Percentiles rank a stretch among this genome's conserved stretches.
These are phyloP conservation scores for Neopestalotiopsis rosae DNA, from an alignment of 2,329 filamentous ascomycete genomes.

Conservation along the genomic window DNA sequence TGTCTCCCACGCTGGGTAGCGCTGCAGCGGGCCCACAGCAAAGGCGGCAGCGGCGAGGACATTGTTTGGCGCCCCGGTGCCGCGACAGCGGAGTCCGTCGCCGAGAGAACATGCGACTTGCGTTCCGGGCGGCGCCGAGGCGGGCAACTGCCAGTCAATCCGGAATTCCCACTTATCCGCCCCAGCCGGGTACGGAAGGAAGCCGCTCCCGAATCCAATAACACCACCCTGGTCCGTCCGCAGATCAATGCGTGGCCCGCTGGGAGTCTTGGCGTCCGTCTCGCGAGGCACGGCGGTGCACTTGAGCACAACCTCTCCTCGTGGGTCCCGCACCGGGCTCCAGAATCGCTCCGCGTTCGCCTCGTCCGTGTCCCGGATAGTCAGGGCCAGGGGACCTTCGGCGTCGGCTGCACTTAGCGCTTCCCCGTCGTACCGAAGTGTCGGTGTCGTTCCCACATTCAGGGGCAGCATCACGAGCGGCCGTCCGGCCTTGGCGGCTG, in stretches of 20 bases:
- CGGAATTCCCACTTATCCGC: neutral
- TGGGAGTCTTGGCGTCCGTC: neutral
- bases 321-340: neutral
- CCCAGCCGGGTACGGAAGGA: neutral
- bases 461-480: neutral
- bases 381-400: neutral
- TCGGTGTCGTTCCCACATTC: constrained; percentile 6
- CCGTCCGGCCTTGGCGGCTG: neutral
- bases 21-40: neutral
- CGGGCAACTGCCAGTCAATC: neutral
- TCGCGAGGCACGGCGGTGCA: neutral
- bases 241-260: neutral
- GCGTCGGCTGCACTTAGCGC: neutral
- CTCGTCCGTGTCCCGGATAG: neutral
- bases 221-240: neutral
- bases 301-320: neutral
- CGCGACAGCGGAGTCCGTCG: too few species aligned
- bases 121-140: too few species aligned
- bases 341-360: neutral
- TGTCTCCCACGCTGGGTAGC: constrained; percentile 1
- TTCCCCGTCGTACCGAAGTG: constrained; percentile 10
- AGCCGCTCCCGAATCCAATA: neutral
- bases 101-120: too few species aligned
- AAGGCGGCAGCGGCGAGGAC: neutral
- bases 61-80: neutral